phyloP scores from a whole-genome alignment of 164 flowering plant species.

The Vitis labrusca region DNA sequence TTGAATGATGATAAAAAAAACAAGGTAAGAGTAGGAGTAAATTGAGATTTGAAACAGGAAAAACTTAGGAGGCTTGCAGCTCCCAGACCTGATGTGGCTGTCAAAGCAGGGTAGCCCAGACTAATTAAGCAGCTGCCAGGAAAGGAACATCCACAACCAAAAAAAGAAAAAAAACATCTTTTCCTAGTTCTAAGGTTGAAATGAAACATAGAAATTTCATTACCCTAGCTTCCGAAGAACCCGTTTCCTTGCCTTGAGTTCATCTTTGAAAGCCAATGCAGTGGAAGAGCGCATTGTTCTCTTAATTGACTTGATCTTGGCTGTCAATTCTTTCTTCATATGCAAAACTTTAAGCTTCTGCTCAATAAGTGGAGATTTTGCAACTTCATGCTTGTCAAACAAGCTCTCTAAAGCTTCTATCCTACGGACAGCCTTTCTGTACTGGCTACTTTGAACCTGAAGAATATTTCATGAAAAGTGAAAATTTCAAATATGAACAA shows the following conservation, averaged over 20 bases:
- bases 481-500: neutral
- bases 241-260: conserved; percentile 89
- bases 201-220: conserved; percentile 9
- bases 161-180: neutral
- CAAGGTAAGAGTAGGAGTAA: no score
- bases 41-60: no score
- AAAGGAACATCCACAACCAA: neutral
- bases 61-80: no score
- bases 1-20: no score
- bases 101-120: no score
- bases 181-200: neutral
- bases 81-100: no score
- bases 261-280: conserved; percentile 93
- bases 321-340: conserved; percentile 72
- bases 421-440: conserved; percentile 70
- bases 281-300: conserved; percentile 71
- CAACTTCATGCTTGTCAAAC: conserved; percentile 76
- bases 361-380: conserved; percentile 77
- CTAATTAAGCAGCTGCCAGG: neutral
- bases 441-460: conserved; percentile 82
- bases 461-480: neutral
- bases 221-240: conserved; percentile 95
- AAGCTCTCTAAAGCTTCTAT: conserved; percentile 85
- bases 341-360: conserved; percentile 79
- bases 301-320: conserved; percentile 73